Evolutionary conservation across 495 filamentous ascomycete species (phyloP).

Genomic region (Neurospora tetrasperma): DNA sequence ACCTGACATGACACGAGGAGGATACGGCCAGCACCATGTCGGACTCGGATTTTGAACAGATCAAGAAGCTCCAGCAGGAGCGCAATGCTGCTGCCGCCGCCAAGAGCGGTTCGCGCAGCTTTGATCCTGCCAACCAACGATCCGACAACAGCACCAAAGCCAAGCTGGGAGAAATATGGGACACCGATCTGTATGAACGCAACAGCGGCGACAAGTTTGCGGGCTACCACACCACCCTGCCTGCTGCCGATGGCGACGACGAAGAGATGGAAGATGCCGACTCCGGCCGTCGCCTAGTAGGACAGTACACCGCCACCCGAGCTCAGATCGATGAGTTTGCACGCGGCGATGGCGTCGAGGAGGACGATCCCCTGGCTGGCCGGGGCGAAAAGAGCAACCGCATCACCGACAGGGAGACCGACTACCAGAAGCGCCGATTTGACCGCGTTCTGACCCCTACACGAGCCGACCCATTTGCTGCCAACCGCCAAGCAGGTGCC

Average conservation of each 20-base stretch:
- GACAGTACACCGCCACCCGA: constrained; percentile 90
- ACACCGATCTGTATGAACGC: constrained; percentile 84
- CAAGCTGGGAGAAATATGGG: constrained; percentile 88
- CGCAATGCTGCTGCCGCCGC: constrained; percentile 74
- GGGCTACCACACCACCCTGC: constrained; percentile 84
- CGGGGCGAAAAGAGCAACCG: constrained; percentile 76
- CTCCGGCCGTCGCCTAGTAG: constrained; percentile 69
- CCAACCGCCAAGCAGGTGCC: constrained; percentile 57
- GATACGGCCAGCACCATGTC: constrained; percentile 34
- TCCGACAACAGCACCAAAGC: constrained; percentile 87
- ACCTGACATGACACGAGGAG: not conserved
- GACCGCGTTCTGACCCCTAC: constrained; percentile 81
- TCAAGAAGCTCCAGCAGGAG: constrained; percentile 79
- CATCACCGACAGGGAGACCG: constrained; percentile 86
- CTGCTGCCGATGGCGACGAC: constrained; percentile 70
- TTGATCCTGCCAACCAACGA: constrained; percentile 79
- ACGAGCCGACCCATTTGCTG: constrained; percentile 78
- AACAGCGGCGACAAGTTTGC: constrained; percentile 67
- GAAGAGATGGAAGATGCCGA: constrained; percentile 72
- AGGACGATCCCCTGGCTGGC: constrained; percentile 80
- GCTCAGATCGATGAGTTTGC: constrained; percentile 94
- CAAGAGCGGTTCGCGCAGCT: constrained; percentile 80
- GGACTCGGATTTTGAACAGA: constrained; percentile 71
- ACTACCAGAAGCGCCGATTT: constrained; percentile 94
- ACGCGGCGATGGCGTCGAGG: constrained; percentile 69